These are phyloP conservation scores for Rhodotorula sp. DNA, from an alignment of 1,284 basidiomycete species.

Conservation along the genomic window DNA sequence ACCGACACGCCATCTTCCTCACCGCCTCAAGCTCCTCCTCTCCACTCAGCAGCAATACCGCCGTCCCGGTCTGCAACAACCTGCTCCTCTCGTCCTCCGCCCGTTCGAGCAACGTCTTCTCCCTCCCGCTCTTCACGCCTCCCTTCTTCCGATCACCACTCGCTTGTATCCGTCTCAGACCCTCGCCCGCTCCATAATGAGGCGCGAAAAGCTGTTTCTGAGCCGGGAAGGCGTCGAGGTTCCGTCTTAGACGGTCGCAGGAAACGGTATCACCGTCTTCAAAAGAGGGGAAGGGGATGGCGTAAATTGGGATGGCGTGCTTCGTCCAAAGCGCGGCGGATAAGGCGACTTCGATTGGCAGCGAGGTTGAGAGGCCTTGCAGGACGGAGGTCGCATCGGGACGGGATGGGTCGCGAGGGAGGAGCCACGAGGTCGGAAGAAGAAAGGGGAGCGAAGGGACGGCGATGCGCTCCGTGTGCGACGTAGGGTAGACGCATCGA, in stretches of 20 bases:
- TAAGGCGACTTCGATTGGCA: slow-evolving; percentile 24
- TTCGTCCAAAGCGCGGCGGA: slow-evolving; percentile 30
- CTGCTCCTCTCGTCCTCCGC: slow-evolving; percentile 10
- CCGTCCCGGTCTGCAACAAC: slow-evolving; percentile 15
- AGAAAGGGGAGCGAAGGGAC: slow-evolving; percentile 33
- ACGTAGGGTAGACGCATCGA: slow-evolving; percentile 7
- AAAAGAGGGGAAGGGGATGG: slow-evolving; percentile 11
- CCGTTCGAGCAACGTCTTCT: not conserved
- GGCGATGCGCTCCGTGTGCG: slow-evolving; percentile 3
- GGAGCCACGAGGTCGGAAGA: slow-evolving; percentile 28
- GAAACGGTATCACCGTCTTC: not conserved
- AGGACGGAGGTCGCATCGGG: slow-evolving; percentile 21
- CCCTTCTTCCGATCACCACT: slow-evolving; percentile 17
- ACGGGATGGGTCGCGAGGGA: not conserved
- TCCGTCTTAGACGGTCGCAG: slow-evolving; percentile 16
- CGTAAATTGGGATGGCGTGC: slow-evolving; percentile 20
- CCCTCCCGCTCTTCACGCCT: not conserved
- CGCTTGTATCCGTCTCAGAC: slow-evolving; percentile 8
- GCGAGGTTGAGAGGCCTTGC: slow-evolving; percentile 21
- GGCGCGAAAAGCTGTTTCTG: not conserved
- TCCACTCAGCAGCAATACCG: slow-evolving; percentile 35
- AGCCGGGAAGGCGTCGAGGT: not conserved
- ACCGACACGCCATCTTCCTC: slow-evolving; percentile 34
- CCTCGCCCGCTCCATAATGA: slow-evolving; percentile 5
- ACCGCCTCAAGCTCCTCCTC: slow-evolving; percentile 29